Conservation (phyloP, 2,329 filamentous ascomycete genomes). For the Exophiala alcalophila region DNA sequence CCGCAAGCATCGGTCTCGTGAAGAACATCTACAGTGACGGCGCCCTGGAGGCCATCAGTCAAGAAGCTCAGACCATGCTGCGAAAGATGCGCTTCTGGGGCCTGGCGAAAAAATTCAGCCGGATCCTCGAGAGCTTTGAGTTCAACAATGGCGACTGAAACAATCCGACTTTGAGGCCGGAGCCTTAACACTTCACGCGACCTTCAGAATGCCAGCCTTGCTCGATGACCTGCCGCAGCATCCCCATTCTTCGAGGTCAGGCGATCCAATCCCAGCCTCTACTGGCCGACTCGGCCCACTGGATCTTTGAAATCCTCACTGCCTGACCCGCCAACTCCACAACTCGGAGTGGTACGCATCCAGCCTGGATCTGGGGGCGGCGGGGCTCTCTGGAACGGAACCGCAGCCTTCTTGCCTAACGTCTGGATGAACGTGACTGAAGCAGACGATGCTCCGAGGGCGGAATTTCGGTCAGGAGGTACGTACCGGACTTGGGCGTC, state of each 20-base stretch:
- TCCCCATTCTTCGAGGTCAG: too few species aligned
- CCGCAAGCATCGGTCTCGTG: constrained; percentile 18
- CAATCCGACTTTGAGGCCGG: background rate
- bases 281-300: too few species aligned
- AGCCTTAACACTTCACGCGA: too few species aligned
- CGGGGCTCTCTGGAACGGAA: background rate
- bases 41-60: constrained; percentile 17
- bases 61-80: constrained; percentile 22
- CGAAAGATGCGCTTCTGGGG: constrained; percentile 23
- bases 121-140: constrained; percentile 23
- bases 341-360: constrained; percentile 1
- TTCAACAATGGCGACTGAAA: constrained; percentile 11
- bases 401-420: constrained; percentile 1
- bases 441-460: too few species aligned
- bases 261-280: too few species aligned
- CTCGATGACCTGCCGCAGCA: background rate
- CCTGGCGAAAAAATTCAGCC: constrained; percentile 21
- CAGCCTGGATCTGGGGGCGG: constrained; percentile 3
- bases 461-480: too few species aligned
- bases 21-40: constrained; percentile 19
- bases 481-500: too few species aligned
- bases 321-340: too few species aligned
- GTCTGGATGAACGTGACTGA: too few species aligned
- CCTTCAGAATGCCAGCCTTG: too few species aligned
- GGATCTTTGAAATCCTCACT: too few species aligned